phyloP scores from a whole-genome alignment of 331 rosid genomes.

The Quercus lobata region DNA sequence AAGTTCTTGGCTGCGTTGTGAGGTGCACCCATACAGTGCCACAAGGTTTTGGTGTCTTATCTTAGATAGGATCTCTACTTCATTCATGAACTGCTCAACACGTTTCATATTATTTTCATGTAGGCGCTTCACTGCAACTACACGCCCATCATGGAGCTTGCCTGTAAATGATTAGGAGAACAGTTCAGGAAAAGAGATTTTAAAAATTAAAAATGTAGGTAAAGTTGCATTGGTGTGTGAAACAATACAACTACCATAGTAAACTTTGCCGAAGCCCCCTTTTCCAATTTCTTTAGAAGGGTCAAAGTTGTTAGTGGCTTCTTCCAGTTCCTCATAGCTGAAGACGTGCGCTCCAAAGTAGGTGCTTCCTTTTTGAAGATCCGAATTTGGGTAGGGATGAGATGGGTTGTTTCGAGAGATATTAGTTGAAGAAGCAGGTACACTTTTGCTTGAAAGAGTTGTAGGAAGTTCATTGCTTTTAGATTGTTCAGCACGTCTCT shows the following conservation, averaged over 20 bases:
- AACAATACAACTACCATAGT: conserved; percentile 52
- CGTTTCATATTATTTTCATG: conserved; percentile 69
- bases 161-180: conserved; percentile 43
- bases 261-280: conserved; percentile 94
- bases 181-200: not conserved
- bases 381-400: conserved; percentile 46
- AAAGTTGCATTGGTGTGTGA: not conserved
- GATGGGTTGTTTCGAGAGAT: conserved; percentile 52
- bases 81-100: conserved; percentile 81
- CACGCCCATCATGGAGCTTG: conserved; percentile 70
- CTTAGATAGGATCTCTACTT: conserved; percentile 63
- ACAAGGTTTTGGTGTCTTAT: conserved; percentile 70
- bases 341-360: conserved; percentile 75
- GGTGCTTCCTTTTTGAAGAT: conserved; percentile 37
- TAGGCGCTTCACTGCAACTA: conserved; percentile 90
- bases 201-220: not conserved
- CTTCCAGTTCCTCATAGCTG: conserved; percentile 67
- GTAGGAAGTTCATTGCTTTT: conserved; percentile 25
- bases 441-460: too few relatives aligned
- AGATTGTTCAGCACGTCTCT: conserved; percentile 27
- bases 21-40: conserved; percentile 79
- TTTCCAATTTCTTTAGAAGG: conserved; percentile 79
- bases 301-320: conserved; percentile 65
- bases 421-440: conserved; percentile 31
- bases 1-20: conserved; percentile 75